Base-by-base conservation (phyloP, 257 asterid genomes). In the Nicotiana obtusifolia region DNA sequence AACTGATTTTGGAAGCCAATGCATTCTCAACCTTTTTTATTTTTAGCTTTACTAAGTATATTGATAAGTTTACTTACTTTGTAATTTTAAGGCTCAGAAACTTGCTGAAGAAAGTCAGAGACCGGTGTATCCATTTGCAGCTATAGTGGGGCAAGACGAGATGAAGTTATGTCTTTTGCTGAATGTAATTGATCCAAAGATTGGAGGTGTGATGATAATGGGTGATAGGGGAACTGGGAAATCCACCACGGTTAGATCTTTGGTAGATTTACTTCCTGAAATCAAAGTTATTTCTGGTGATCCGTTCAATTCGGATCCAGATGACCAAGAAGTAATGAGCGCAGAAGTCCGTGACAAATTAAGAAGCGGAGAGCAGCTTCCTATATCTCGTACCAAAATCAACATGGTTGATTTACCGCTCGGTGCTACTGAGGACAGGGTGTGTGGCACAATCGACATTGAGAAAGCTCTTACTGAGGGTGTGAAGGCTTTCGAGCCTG, bases 141-240 rank as follows among this genome's bases (percentile, higher is more conserved):
- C 99, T 26, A 94, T 96, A 89, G 98, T 96, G 20, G 99, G 99
- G 52, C 99, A 96, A 83, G 98, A 94, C 33, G 98, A 96, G 87
- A 96, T 96, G 99, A 96, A 96, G 67, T 88, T 94, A 17, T 94
- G 97, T 87, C 97, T 93, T 35, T 83, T 91, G 65, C 80, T 94
- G 83, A 96, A 96, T 81, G 98, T 96, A 62, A 93, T 96, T 30
- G 99, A 96, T 77, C 98, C 98, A 4, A 94, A 96, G 83, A 96
- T 96, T n/a, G 98, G 99, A 67, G 98, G 98, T 11, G 99, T 96
- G 49, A 96, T 96, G 98, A 96, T 96, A 65, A 94, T 96, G 99
- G 97, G 98, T 7, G 98, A 96, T 67, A 88, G 99, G 64, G 98
- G 99, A 80, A 96, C 99, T 0, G 98, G 99, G 77, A 96, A 96